phyloP scores from a whole-genome alignment of 345 rosid genomes.

The Hibiscus tridactylites region DNA sequence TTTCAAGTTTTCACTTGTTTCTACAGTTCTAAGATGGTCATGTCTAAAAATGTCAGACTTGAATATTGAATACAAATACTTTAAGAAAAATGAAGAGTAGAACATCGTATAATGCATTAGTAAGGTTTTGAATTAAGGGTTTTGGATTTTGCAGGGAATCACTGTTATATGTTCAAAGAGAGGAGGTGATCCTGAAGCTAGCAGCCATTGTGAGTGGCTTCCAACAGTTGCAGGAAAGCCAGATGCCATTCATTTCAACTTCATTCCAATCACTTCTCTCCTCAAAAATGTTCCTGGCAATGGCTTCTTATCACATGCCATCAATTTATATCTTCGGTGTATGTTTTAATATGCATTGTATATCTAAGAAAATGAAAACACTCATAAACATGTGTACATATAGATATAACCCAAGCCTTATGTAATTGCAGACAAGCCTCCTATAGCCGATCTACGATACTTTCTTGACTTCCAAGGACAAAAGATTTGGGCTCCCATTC shows the following conservation, averaged over 20 bases:
- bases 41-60: not conserved
- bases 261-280: slow-evolving; percentile 87
- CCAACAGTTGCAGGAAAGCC: slow-evolving; percentile 66
- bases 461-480: slow-evolving; percentile 74
- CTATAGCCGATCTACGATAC: slow-evolving; percentile 50
- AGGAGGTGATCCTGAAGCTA: slow-evolving; percentile 55
- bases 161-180: slow-evolving; percentile 59
- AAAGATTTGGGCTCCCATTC: slow-evolving; percentile 85
- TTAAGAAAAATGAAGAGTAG: not conserved
- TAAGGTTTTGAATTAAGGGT: not conserved
- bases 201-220: slow-evolving; percentile 84
- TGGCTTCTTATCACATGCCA: slow-evolving; percentile 88
- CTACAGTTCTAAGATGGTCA: not conserved
- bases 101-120: not conserved
- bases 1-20: not conserved
- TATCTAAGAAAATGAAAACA: not conserved
- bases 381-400: not conserved
- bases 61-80: not conserved
- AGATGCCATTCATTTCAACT: slow-evolving; percentile 60
- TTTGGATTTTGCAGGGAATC: slow-evolving; percentile 49
- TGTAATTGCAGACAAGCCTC: slow-evolving; percentile 69
- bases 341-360: slow-evolving; percentile 13
- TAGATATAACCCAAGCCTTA: not conserved
- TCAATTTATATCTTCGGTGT: slow-evolving; percentile 93
- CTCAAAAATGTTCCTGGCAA: slow-evolving; percentile 68